Evolutionary conservation across 306 rosid genomes (phyloP), one percentile per base, ranked within the genome.

Genomic region (Casuarina glauca): DNA sequence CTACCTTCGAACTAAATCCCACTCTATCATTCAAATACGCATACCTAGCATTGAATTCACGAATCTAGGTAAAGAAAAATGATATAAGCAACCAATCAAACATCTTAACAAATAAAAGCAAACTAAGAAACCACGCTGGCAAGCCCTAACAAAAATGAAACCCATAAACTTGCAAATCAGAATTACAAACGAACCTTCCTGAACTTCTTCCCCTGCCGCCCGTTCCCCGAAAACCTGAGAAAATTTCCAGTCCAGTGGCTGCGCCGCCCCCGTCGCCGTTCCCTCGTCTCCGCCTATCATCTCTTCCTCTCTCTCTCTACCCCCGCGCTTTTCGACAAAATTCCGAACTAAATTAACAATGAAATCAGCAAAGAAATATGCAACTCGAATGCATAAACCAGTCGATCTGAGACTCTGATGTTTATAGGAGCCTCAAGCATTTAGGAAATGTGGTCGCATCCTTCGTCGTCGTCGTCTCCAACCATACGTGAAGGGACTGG

Each of bases 181-280:
- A 66, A 78, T 39, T 26, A 57, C 58, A 9, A 45, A 55, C 67
- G 4, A 79, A 88, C 91, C 91, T 80, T 88, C 91, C 88, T 88
- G 91, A 78, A 88, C 91, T 63, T 88, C 89, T 75, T 88, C 91
- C 38, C 88, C 91, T 9, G 91, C 91, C 49, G 91, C 46, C 70
- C 91, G 86, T 74, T 88, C 91, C 7, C 91, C 91, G 53, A 88
- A 88, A 1, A 88, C 91, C 83, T 88, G 89, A 1, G 91, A 79
- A 67, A 88, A 88, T 36, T 83, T 85, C 91, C 91, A 85, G 38
- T 88, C 91, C 17, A 85, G 88, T 77, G 81, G 75, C 84, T 69
- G 69, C 4, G 70, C 49, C 48, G 20, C 81, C 51, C 67, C 72
- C 62, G 77, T 66, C 44, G 78, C 74, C 78, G 81, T 49, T 54